A percentile compares a stretch with the other conserved stretches of the same genome.
phyloP scores from a whole-genome alignment of 441 rosid species.

The Codiaeum variegatum region DNA sequence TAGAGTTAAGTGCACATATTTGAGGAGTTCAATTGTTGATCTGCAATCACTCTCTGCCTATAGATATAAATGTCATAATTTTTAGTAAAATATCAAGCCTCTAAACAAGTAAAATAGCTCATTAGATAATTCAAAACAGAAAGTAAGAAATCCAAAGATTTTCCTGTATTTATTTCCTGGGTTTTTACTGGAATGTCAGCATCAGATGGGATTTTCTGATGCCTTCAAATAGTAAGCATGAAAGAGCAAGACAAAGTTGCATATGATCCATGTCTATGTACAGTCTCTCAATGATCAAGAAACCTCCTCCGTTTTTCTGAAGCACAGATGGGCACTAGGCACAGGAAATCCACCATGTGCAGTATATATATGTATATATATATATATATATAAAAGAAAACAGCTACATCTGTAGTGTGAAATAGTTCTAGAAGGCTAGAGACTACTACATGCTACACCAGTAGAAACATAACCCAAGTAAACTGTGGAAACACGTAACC shows the following conservation, averaged over 20 bases:
- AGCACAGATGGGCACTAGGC: background rate
- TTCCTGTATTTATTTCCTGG: background rate
- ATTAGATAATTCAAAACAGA: background rate
- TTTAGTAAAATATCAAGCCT: conserved; percentile 11
- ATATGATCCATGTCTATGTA: background rate
- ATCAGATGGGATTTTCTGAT: background rate
- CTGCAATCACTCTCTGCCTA: conserved; percentile 52
- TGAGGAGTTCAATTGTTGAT: conserved; percentile 44
- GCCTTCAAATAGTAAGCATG: background rate
- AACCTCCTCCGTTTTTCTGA: background rate
- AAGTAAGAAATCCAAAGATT: background rate
- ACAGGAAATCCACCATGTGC: background rate
- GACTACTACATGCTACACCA: background rate
- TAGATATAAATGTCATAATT: conserved; percentile 11
- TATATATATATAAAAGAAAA: background rate
- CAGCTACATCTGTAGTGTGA: background rate
- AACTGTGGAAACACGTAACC: background rate
- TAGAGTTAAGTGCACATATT: conserved; percentile 32
- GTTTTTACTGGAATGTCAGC: background rate
- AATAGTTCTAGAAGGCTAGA: background rate
- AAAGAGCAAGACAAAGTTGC: conserved; percentile 1
- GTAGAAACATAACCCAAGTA: background rate
- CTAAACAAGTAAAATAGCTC: background rate
- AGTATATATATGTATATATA: background rate
- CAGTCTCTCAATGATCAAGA: background rate